phyloP scores from a whole-genome alignment of 148 eudicot species.

The Diospyros lotus region DNA sequence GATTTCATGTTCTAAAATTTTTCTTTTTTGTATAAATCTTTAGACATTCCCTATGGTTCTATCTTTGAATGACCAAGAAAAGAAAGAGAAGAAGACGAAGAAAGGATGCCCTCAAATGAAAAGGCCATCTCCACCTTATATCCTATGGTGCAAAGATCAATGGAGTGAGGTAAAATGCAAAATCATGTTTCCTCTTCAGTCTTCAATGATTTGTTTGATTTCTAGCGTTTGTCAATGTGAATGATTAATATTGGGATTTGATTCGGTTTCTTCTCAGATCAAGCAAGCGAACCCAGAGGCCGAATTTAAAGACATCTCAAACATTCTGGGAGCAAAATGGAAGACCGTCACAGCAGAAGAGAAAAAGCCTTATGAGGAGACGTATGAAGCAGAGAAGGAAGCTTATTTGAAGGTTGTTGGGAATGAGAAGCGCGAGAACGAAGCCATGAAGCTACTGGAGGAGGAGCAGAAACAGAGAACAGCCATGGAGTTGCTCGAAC shows the following conservation, averaged over 20 bases:
- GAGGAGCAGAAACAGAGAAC: slow-evolving; percentile 87
- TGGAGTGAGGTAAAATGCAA: slow-evolving; percentile 68
- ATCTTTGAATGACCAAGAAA: slow-evolving; percentile 47
- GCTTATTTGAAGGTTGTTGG: slow-evolving; percentile 73
- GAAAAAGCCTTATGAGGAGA: slow-evolving; percentile 90
- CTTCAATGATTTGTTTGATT: background rate
- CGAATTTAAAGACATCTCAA: slow-evolving; percentile 78
- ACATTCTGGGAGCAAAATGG: slow-evolving; percentile 76
- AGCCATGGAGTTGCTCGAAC: slow-evolving; percentile 90
- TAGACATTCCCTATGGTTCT: slow-evolving; percentile 52
- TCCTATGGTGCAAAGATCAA: slow-evolving; percentile 87
- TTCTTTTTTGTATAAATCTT: background rate
- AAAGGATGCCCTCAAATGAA: slow-evolving; percentile 55
- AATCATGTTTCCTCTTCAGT: background rate
- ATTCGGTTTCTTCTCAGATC: slow-evolving; percentile 29
- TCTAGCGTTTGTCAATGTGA: no score
- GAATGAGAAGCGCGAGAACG: slow-evolving; percentile 78
- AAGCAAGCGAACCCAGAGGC: slow-evolving; percentile 79
- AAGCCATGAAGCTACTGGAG: slow-evolving; percentile 82
- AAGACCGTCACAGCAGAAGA: slow-evolving; percentile 72
- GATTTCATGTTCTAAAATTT: background rate
- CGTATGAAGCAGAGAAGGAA: slow-evolving; percentile 74
- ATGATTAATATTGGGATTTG: background rate
- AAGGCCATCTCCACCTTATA: slow-evolving; percentile 75
- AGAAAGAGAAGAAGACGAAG: slow-evolving; percentile 71